Percentiles rank a stretch among this genome's conserved stretches.
Evolutionary conservation across 2,329 filamentous ascomycete genomes (phyloP).

Genomic region (Aspergillus brunneoviolaceus): DNA sequence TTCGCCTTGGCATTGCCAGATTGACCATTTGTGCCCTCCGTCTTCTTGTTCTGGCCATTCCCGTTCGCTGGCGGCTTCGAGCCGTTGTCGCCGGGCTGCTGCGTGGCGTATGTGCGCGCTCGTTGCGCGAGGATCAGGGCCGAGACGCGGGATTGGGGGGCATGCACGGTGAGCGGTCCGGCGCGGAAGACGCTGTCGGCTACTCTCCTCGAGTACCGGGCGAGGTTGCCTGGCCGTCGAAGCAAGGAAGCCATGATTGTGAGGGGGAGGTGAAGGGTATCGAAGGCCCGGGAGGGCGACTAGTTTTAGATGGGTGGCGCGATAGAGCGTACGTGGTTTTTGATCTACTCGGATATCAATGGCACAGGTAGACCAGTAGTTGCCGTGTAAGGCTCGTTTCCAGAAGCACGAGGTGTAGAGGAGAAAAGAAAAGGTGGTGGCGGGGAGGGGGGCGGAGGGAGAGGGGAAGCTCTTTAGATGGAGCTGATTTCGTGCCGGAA

Average conservation of each 20-base stretch:
- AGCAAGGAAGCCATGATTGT: slow-evolving; percentile 65
- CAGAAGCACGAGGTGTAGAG: slow-evolving; percentile 7
- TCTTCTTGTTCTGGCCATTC: slow-evolving; percentile 22
- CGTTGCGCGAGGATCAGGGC: slow-evolving; percentile 35
- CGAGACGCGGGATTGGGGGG: slow-evolving; percentile 40
- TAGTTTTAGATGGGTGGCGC: slow-evolving; percentile 17
- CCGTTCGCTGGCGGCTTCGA: slow-evolving; percentile 44
- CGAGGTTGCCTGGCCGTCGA: slow-evolving; percentile 65
- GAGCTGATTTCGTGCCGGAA: slow-evolving; percentile 14
- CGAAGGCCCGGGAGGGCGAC: slow-evolving; percentile 15
- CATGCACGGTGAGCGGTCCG: slow-evolving; percentile 44
- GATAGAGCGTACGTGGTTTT: slow-evolving; percentile 18
- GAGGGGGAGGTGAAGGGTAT: slow-evolving; percentile 33
- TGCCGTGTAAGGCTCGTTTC: slow-evolving; percentile 29
- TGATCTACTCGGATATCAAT: slow-evolving; percentile 19
- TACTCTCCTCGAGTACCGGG: slow-evolving; percentile 60
- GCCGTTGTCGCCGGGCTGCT: slow-evolving; percentile 44
- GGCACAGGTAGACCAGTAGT: slow-evolving; percentile 20
- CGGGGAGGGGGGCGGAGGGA: slow-evolving; percentile 5
- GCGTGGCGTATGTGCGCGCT: slow-evolving; percentile 44
- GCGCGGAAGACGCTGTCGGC: slow-evolving; percentile 54
- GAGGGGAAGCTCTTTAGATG: slow-evolving; percentile 25
- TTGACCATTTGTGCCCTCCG: slow-evolving; percentile 32
- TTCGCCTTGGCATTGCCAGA: slow-evolving; percentile 42
- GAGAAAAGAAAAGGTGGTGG: slow-evolving; percentile 9